Evolutionary conservation across 2,329 filamentous ascomycete genomes (phyloP).

Genomic region (Chaetomiaceae sp.): DNA sequence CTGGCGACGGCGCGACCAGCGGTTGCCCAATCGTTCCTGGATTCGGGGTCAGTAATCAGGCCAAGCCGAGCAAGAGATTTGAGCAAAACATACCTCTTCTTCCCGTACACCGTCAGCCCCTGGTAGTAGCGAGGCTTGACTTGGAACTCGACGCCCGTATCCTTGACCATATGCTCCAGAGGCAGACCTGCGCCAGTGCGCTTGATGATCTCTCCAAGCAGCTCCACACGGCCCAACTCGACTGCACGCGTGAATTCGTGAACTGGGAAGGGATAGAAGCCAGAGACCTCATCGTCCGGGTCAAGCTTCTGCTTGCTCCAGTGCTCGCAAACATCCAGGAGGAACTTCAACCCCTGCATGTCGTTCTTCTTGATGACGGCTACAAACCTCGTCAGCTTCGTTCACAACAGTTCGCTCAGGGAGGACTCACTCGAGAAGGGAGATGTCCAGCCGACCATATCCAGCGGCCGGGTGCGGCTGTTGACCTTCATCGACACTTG

Average conservation of each 20-base stretch:
- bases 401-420: neutral
- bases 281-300: slow-evolving; percentile 30
- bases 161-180: slow-evolving; percentile 61
- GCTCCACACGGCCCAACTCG: slow-evolving; percentile 45
- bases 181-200: slow-evolving; percentile 65
- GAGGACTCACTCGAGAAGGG: neutral
- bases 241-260: slow-evolving; percentile 43
- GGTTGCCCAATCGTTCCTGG: slow-evolving; percentile 64
- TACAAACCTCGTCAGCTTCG: slow-evolving; percentile 3
- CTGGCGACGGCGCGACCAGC: slow-evolving; percentile 48
- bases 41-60: slow-evolving; percentile 1
- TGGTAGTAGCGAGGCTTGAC: slow-evolving; percentile 70
- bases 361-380: slow-evolving; percentile 50
- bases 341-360: slow-evolving; percentile 46
- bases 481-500: slow-evolving; percentile 65
- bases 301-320: slow-evolving; percentile 39
- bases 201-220: slow-evolving; percentile 62
- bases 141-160: slow-evolving; percentile 58
- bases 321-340: slow-evolving; percentile 52
- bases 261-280: slow-evolving; percentile 39
- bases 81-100: slow-evolving; percentile 48
- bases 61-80: neutral
- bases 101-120: slow-evolving; percentile 70
- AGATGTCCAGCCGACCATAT: slow-evolving; percentile 41
- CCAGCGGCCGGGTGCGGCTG: slow-evolving; percentile 53